Percentiles rank a stretch among this genome's conserved stretches.
These are phyloP conservation scores for Trifolium fragiferum DNA, from an alignment of 306 rosid genomes.

Conservation along the genomic window DNA sequence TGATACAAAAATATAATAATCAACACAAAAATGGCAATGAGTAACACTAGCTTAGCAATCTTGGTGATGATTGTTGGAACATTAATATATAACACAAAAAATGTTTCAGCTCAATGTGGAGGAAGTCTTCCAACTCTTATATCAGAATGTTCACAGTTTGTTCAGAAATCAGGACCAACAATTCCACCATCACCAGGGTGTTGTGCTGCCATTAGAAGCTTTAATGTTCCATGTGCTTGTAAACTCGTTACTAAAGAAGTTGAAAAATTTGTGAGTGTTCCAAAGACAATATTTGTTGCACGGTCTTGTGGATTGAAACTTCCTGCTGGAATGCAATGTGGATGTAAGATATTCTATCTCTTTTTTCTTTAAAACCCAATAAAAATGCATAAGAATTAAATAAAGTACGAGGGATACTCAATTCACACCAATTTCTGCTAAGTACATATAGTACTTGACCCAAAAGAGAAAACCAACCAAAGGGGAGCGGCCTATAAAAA, in stretches of 20 bases:
- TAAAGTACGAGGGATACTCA: too few relatives aligned
- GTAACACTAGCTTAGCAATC: slow-evolving; percentile 5
- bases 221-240: slow-evolving; percentile 51
- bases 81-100: slow-evolving; percentile 33
- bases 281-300: slow-evolving; percentile 47
- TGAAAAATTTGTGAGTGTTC: slow-evolving; percentile 37
- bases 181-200: slow-evolving; percentile 50
- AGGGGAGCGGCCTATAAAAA: too few relatives aligned
- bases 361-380: too few relatives aligned
- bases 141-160: slow-evolving; percentile 37
- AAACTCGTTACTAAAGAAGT: slow-evolving; percentile 31
- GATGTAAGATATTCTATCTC: slow-evolving; percentile 43
- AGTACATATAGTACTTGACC: too few relatives aligned
- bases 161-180: slow-evolving; percentile 45
- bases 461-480: too few relatives aligned
- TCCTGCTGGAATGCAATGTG: slow-evolving; percentile 50
- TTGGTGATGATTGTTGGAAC: slow-evolving; percentile 36
- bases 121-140: slow-evolving; percentile 23
- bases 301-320: slow-evolving; percentile 49
- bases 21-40: slow-evolving; percentile 16
- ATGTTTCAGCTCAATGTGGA: slow-evolving; percentile 47
- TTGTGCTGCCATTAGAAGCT: slow-evolving; percentile 37
- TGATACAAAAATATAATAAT: neutral
- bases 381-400: too few relatives aligned
- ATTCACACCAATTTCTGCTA: too few relatives aligned